Base-by-base conservation (phyloP, 208 protist genomes). In the Leishmania aethiopica region DNA sequence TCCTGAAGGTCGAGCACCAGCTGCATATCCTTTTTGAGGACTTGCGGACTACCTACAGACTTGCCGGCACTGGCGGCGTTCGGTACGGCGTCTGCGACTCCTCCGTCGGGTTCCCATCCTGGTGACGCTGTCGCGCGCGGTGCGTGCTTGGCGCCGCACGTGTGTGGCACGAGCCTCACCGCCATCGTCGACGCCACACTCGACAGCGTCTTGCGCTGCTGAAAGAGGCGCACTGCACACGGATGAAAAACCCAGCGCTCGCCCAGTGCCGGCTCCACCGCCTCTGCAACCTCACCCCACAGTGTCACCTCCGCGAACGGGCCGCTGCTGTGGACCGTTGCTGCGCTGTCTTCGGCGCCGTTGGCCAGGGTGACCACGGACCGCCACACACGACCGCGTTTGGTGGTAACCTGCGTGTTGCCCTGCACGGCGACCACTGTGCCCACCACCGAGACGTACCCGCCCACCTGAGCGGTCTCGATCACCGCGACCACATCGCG, bases 231-330 rank as follows among this genome's bases (percentile, higher is more conserved):
- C 10, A 96, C 90, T 0, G 77, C 80, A 80, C 86, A 89, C 37
- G 74, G 78, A 67, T 79, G 83, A 71, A 97, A 92, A 25, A 87
- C 86, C 90, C 93, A 97, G 3, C 77, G 84, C 79, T 94, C 86
- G 7, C 92, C 93, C 5, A 79, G 37, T 1, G 40, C 49, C 13
- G 86, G 78, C 28, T 60, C 75, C 8, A 90, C 86, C 17, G 28
- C 37, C 47, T 89, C 85, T 0, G 88, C 87, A 8, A 91, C 37
- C 4, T 94, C 91, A 37, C 82, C 92, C 93, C 95, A 97, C 5
- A 96, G 83, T 6, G 93, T 96, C 49, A 94, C 82, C 6, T 96
- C 92, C 8, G 95, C 60, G 32, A 55, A 64, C 28, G 57, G 40
- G 28, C 45, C 45, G 64, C 53, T 47, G 3, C 47, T 6, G 42